phyloP scores from a whole-genome alignment of 768 basidiomycete species.

The Serendipita sp. region DNA sequence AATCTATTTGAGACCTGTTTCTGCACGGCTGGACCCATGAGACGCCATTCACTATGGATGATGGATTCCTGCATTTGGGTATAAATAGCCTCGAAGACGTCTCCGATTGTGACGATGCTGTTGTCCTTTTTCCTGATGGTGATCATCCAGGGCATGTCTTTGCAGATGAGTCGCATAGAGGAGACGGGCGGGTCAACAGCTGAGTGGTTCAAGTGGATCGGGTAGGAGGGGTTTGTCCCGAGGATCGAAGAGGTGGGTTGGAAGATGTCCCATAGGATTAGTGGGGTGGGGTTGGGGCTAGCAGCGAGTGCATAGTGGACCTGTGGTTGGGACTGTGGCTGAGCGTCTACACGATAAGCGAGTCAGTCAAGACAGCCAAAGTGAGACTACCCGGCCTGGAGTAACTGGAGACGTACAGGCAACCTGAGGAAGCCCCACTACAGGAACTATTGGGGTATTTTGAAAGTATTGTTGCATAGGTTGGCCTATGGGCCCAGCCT shows the following conservation, averaged over 20 bases:
- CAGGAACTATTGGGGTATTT: background rate
- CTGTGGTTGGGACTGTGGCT: background rate
- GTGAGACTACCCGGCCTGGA: too few species aligned
- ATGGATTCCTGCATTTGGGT: conserved; percentile 30
- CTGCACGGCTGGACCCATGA: background rate
- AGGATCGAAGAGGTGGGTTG: background rate
- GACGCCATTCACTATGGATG: conserved; percentile 28
- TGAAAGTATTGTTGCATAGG: background rate
- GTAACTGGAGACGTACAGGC: background rate
- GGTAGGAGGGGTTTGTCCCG: background rate
- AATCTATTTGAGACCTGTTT: background rate
- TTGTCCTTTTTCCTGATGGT: conserved; percentile 4
- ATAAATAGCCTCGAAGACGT: conserved; percentile 44
- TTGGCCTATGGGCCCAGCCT: background rate
- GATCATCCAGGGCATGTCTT: conserved; percentile 4
- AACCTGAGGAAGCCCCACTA: background rate
- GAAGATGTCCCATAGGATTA: background rate
- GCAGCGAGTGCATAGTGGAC: background rate
- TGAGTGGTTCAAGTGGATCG: background rate
- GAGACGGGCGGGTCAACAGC: background rate
- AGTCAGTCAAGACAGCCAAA: background rate
- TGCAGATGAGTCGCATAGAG: background rate
- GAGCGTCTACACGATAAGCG: background rate
- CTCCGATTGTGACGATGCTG: conserved; percentile 13
- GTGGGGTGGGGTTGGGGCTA: background rate